Evolutionary conservation across 164 flowering plant species (phyloP), one percentile per base, ranked within the genome.

Genomic region (Platanus orientalis): DNA sequence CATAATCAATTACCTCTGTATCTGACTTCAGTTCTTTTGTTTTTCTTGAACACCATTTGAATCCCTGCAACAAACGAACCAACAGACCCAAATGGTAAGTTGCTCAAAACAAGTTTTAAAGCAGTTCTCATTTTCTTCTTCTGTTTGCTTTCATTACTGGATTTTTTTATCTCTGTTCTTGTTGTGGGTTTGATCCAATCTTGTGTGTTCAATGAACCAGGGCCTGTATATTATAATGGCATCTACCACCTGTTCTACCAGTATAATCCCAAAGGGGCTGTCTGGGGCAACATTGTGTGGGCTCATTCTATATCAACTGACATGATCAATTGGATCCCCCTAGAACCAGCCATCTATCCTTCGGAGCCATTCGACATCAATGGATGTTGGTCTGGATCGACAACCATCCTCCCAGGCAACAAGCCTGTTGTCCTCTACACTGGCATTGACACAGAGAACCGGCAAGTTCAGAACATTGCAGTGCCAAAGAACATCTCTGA

Each of bases 201-300:
- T 50, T 23, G 25, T 34, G 29, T 20, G 12, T 23, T 25, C 20
- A 40, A 17, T 71, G 26, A 59, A 66, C 39, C 76, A 76, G 80
- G 77, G 1, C 77, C 80, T 0, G 65, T 76, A 75, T 67, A 70
- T 51, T 76, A 61, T 53, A 76, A 76, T 53, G 80, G 77, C 30
- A 7, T 70, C 29, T 76, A 76, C 68, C 80, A 76, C 56, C 58
- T 76, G 1, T 78, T 78, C 75, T 78, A 75, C 67, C 82, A 78
- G 27, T 73, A 78, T 69, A 78, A 78, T 56, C 78, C 80, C 40
- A 10, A 71, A 1, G 81, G 81, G n/a, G 78, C 78, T 11, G 74
- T 77, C 4, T 79, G 78, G 77, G 80, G 81, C 7, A 75, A 80
- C 70, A 80, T 80, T 0, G 77, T 77, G 0, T 83, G 87, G 87